phyloP scores from a whole-genome alignment of 2,329 filamentous ascomycete genomes.

The Diaporthe australafricana region DNA sequence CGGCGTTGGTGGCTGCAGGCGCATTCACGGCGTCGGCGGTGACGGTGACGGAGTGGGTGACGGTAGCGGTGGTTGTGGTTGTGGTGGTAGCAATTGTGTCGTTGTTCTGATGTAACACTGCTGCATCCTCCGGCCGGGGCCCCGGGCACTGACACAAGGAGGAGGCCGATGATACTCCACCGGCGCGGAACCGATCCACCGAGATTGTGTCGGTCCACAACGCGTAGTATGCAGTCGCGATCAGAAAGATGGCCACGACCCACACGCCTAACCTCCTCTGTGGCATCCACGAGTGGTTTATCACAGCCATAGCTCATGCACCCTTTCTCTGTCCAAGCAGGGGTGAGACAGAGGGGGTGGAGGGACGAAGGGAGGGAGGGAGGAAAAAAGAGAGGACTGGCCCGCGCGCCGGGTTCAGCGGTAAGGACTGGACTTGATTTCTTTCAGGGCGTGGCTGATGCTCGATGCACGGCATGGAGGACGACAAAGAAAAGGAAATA shows the following conservation, averaged over 20 bases:
- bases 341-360: not conserved
- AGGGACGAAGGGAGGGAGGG: not conserved
- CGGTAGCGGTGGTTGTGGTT: not conserved
- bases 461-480: not conserved
- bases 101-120: not conserved
- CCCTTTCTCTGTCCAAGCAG: not conserved
- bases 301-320: slow-evolving; percentile 8
- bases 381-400: not conserved
- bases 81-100: not conserved
- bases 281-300: slow-evolving; percentile 4
- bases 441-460: not conserved
- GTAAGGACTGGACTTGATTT: not conserved
- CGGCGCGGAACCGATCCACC: not conserved
- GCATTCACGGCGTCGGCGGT: slow-evolving; percentile 1
- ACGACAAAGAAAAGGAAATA: not conserved
- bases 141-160: not conserved
- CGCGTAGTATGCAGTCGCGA: not conserved
- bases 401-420: not conserved
- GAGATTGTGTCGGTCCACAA: slow-evolving; percentile 11
- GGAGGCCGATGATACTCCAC: slow-evolving; percentile 5
- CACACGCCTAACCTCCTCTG: slow-evolving; percentile 16
- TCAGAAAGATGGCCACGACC: slow-evolving; percentile 3
- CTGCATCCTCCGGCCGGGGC: slow-evolving; percentile 1
- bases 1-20: not conserved
- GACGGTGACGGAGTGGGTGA: slow-evolving; percentile 23